Conservation (phyloP, 306 rosid genomes). For the Fragaria vesca region DNA sequence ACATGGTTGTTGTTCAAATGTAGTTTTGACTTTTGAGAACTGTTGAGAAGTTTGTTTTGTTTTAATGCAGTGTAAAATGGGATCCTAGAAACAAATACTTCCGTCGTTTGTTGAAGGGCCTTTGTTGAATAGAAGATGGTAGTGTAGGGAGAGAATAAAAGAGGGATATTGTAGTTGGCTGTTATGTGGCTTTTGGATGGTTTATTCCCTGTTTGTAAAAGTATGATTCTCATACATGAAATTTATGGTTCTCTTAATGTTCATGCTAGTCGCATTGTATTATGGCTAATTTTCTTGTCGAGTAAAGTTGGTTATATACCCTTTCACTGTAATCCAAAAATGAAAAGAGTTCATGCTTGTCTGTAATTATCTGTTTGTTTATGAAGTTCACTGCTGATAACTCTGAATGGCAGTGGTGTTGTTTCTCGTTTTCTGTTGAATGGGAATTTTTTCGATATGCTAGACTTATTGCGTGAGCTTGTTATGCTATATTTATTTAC, state of each 20-base stretch:
- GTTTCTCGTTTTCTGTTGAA: no score
- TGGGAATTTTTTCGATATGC: no score
- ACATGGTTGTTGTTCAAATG: no score
- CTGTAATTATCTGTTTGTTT: no score
- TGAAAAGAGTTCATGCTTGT: no score
- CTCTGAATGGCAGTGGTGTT: no score
- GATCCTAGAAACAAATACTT: not conserved
- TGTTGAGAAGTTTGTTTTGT: no score
- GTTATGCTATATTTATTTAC: no score
- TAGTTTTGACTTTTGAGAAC: no score
- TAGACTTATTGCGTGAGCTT: no score
- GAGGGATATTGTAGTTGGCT: constrained; percentile 8
- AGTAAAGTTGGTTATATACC: not conserved
- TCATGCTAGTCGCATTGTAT: not conserved
- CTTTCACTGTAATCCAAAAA: not conserved
- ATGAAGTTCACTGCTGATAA: no score
- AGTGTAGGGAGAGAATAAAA: not conserved
- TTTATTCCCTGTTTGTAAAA: constrained; percentile 8
- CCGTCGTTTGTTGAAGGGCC: not conserved
- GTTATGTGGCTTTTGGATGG: not conserved
- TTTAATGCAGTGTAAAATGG: no score
- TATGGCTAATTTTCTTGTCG: not conserved
- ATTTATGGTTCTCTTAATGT: not conserved
- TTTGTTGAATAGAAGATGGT: not conserved
- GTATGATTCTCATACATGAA: not conserved